Conservation (phyloP, 2,329 filamentous ascomycete species). For the Alternaria infectoria region DNA sequence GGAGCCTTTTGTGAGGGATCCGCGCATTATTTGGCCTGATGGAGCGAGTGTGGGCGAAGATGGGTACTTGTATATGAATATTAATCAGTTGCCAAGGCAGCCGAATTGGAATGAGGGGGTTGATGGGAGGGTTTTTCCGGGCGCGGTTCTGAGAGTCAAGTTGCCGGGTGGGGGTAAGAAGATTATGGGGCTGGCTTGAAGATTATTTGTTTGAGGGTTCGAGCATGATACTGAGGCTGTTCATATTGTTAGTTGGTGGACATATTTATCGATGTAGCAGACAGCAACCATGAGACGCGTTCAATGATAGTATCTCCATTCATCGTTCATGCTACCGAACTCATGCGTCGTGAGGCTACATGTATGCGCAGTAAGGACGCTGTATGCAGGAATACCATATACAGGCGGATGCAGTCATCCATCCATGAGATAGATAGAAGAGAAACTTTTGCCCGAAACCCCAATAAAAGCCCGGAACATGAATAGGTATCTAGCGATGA, state of each 20-base stretch:
- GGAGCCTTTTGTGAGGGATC: conserved; percentile 53
- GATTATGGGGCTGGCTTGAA: conserved; percentile 21
- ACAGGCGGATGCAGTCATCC: neutral
- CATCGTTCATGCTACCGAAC: neutral
- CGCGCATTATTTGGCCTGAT: conserved; percentile 57
- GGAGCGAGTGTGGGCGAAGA: conserved; percentile 39
- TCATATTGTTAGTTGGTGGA: neutral
- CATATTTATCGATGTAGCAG: no score
- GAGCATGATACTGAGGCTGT: neutral
- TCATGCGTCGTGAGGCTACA: neutral
- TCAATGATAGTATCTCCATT: neutral
- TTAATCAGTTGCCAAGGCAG: conserved; percentile 57
- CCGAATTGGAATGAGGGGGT: conserved; percentile 56
- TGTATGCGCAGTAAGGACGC: neutral
- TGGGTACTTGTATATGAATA: conserved; percentile 55
- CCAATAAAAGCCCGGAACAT: conserved; percentile 1
- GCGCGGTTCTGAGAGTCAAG: conserved; percentile 54
- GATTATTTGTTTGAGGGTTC: neutral
- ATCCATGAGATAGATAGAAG: neutral
- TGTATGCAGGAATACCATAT: neutral
- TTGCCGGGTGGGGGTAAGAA: conserved; percentile 50
- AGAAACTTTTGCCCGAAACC: conserved; percentile 14
- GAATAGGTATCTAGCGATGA: conserved; percentile 15
- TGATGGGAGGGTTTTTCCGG: conserved; percentile 52
- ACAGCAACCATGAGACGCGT: conserved; percentile 1